Evolutionary conservation across 331 rosid genomes (phyloP).

Genomic region (Erythrophleum ivorense): DNA sequence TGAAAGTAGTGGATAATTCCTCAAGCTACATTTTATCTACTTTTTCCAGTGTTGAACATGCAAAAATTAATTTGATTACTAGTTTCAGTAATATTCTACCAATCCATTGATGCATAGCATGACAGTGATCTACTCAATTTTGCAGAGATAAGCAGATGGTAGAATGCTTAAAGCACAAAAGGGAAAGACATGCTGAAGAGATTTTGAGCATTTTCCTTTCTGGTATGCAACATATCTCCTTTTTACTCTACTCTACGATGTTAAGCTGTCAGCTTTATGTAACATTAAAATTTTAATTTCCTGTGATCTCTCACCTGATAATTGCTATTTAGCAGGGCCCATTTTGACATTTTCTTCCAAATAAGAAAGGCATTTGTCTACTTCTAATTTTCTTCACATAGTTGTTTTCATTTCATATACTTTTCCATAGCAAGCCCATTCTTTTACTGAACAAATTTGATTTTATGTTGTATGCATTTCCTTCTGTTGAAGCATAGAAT

Average conservation of each 20-base stretch:
- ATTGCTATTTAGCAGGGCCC: background rate
- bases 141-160: conserved; percentile 13
- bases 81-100: conserved; percentile 3
- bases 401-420: background rate
- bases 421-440: background rate
- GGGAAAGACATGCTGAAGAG: background rate
- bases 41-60: background rate
- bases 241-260: background rate
- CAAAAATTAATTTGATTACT: background rate
- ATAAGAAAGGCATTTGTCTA: background rate
- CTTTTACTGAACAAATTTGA: background rate
- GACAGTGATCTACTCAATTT: background rate
- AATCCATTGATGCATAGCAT: background rate
- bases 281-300: background rate
- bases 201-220: background rate
- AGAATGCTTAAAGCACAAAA: background rate
- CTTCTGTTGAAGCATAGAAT: background rate
- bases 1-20: background rate
- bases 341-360: background rate
- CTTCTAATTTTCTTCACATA: background rate
- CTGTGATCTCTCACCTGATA: background rate
- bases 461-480: background rate
- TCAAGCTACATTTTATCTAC: background rate
- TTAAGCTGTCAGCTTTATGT: background rate
- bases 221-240: background rate